Evolutionary conservation across 331 rosid species (phyloP).

Genomic region (Rosa hybrid): DNA sequence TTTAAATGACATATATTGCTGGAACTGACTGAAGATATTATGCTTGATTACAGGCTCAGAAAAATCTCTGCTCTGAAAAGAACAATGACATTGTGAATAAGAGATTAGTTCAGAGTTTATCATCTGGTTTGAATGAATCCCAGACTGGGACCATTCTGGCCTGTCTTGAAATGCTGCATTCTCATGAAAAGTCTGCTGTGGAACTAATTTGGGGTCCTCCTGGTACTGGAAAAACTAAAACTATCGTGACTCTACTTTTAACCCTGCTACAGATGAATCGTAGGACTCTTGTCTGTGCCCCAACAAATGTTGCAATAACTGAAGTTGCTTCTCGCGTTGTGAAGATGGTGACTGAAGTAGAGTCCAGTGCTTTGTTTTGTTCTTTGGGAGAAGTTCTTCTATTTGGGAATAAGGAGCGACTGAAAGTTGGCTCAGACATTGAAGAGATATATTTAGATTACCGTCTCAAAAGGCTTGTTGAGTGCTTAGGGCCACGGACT

Average conservation of each 20-base stretch:
- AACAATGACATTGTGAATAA: constrained; percentile 24
- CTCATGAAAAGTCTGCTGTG: constrained; percentile 38
- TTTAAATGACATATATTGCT: not conserved
- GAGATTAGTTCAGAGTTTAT: constrained; percentile 21
- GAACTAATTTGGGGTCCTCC: constrained; percentile 80
- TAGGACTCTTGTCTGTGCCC: constrained; percentile 64
- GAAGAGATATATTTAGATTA: constrained; percentile 32
- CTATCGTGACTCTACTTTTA: constrained; percentile 43
- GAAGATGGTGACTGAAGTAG: constrained; percentile 32
- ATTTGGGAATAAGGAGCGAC: constrained; percentile 52
- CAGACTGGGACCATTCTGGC: constrained; percentile 55
- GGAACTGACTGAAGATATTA: not conserved
- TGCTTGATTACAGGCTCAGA: constrained; percentile 20
- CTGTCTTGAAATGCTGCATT: constrained; percentile 45
- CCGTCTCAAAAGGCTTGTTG: constrained; percentile 34
- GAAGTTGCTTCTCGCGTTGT: constrained; percentile 55
- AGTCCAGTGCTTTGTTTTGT: not conserved
- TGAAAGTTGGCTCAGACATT: constrained; percentile 32
- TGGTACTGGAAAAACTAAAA: constrained; percentile 71
- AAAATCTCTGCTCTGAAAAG: not conserved
- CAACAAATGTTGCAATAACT: constrained; percentile 65
- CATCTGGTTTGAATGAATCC: constrained; percentile 42
- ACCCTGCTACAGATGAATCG: constrained; percentile 43
- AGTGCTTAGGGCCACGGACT: constrained; percentile 46
- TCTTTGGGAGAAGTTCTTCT: constrained; percentile 58